Conservation (phyloP, 1,139 yeast genomes). For the Taiozyma sp. region DNA sequence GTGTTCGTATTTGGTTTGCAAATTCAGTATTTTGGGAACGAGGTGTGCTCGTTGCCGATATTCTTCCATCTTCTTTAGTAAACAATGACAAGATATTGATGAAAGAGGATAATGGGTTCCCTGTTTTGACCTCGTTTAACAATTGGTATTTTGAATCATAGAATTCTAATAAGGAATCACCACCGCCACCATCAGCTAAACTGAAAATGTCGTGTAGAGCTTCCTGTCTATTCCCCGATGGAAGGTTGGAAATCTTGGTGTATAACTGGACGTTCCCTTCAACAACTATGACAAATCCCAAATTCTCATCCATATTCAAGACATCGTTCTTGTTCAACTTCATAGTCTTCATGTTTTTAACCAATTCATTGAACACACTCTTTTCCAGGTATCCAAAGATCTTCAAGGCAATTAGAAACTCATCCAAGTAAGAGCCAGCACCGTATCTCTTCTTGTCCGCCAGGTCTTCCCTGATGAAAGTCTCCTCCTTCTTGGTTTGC, state of each 20-base stretch:
- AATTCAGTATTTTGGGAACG: constrained; percentile 2
- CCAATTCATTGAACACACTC: constrained; percentile 87
- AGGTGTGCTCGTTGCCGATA: constrained; percentile 11
- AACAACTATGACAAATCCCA: constrained; percentile 91
- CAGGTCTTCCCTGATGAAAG: constrained; percentile 21
- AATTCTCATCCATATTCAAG: constrained; percentile 62
- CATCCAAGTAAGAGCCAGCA: constrained; percentile 70
- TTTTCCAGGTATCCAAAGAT: constrained; percentile 91
- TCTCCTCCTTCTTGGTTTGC: constrained; percentile 10
- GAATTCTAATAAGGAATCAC: constrained; percentile 13
- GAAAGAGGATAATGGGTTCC: constrained; percentile 80
- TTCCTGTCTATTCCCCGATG: not conserved
- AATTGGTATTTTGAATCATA: constrained; percentile 52
- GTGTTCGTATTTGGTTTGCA: not conserved
- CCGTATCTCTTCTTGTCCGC: constrained; percentile 36
- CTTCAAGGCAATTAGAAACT: constrained; percentile 84
- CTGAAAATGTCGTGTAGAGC: constrained; percentile 5
- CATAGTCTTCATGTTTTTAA: constrained; percentile 89
- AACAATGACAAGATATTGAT: constrained; percentile 74
- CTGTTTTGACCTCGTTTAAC: constrained; percentile 80
- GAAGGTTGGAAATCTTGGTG: constrained; percentile 34
- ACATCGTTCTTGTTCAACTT: constrained; percentile 76
- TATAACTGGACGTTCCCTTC: constrained; percentile 87
- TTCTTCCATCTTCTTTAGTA: constrained; percentile 33
- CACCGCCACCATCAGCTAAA: constrained; percentile 30